Percentiles rank a stretch among this genome's conserved stretches.
phyloP scores from a whole-genome alignment of 768 basidiomycete species.

The Trametes maxima region DNA sequence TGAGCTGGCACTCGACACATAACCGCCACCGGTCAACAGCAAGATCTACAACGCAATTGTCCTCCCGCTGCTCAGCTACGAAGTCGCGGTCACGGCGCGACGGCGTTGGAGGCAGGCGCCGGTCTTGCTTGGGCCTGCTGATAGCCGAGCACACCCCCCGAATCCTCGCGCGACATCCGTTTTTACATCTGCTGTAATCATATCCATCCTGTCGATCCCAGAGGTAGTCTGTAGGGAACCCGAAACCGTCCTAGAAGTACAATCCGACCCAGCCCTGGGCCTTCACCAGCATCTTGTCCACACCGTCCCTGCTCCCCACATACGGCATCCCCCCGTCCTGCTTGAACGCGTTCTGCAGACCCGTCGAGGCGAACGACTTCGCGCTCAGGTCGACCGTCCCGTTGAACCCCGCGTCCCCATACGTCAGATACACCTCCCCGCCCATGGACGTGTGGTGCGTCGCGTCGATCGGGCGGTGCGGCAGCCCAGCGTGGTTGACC shows the following conservation, averaged over 20 bases:
- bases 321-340: constrained; percentile 28
- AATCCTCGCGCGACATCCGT: too few relatives aligned
- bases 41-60: too few relatives aligned
- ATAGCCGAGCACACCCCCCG: too few relatives aligned
- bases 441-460: constrained; percentile 51
- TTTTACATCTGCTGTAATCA: too few relatives aligned
- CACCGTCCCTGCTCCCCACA: constrained; percentile 36
- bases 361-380: constrained; percentile 35
- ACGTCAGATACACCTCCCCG: constrained; percentile 59
- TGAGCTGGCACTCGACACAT: too few relatives aligned
- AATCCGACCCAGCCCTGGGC: constrained; percentile 34
- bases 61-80: too few relatives aligned
- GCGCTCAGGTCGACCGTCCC: constrained; percentile 50
- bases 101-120: too few relatives aligned
- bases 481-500: constrained; percentile 39
- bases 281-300: constrained; percentile 28
- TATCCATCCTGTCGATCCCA: too few relatives aligned
- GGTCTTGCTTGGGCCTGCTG: too few relatives aligned
- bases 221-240: too few relatives aligned
- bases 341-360: constrained; percentile 27
- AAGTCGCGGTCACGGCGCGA: too few relatives aligned
- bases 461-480: constrained; percentile 50
- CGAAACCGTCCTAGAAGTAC: constrained; percentile 28
- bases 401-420: constrained; percentile 51
- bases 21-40: too few relatives aligned